A percentile compares a stretch with the other conserved stretches of the same genome.
phyloP scores from a whole-genome alignment of 2,329 filamentous ascomycete genomes.

The Neonectria neomacrospora region DNA sequence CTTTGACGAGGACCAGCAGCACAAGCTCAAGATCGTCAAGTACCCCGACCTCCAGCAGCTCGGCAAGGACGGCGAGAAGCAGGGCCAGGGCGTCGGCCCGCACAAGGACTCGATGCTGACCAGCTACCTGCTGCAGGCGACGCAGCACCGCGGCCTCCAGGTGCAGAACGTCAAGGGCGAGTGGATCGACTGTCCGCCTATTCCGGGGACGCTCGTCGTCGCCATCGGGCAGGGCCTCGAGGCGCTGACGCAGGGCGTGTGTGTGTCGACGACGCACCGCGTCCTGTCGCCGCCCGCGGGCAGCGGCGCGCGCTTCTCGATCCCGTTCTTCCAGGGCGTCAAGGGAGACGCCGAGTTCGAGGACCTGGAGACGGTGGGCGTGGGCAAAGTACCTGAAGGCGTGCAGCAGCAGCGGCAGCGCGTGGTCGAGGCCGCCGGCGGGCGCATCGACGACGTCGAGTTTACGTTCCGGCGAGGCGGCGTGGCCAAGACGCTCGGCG shows the following conservation, averaged over 20 bases:
- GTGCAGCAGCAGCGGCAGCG: conserved; percentile 70
- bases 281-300: conserved; percentile 80
- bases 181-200: conserved; percentile 86
- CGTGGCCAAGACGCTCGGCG: conserved; percentile 75
- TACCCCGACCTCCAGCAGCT: conserved; percentile 79
- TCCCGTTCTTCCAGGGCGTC: conserved; percentile 91
- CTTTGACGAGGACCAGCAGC: conserved; percentile 79
- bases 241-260: conserved; percentile 85
- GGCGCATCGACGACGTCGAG: conserved; percentile 79
- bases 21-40: conserved; percentile 91
- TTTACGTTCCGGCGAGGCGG: conserved; percentile 83
- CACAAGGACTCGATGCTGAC: conserved; percentile 90
- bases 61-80: conserved; percentile 54
- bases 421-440: conserved; percentile 67
- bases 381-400: conserved; percentile 68
- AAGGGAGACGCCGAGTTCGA: conserved; percentile 83
- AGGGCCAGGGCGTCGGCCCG: conserved; percentile 75
- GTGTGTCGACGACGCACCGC: conserved; percentile 83
- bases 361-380: conserved; percentile 72
- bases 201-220: conserved; percentile 82
- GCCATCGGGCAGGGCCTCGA: conserved; percentile 90
- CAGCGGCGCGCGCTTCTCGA: conserved; percentile 77
- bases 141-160: conserved; percentile 79
- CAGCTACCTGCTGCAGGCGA: conserved; percentile 84
- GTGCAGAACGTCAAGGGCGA: conserved; percentile 81